These are phyloP conservation scores for Beauveria rudraprayagi DNA, from an alignment of 2,329 filamentous ascomycete genomes.

Conservation along the genomic window DNA sequence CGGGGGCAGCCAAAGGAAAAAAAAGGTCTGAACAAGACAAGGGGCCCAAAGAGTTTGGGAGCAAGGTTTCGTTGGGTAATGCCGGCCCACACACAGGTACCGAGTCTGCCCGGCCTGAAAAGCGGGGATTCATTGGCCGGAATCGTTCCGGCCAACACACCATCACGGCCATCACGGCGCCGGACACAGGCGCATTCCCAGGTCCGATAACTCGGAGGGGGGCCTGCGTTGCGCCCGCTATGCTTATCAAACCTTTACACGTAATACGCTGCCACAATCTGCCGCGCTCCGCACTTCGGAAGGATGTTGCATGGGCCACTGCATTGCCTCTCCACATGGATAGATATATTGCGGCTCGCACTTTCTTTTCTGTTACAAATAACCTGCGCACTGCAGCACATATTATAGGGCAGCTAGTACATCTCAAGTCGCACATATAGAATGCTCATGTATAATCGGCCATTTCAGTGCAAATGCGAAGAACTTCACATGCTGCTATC, in stretches of 20 bases:
- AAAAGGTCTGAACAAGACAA: neutral
- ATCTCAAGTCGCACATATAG: too few relatives aligned
- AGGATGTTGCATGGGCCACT: neutral
- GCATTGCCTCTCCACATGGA: constrained; percentile 6
- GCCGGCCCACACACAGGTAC: constrained; percentile 4
- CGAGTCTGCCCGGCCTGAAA: constrained; percentile 14
- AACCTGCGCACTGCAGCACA: neutral
- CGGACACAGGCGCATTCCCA: constrained; percentile 13
- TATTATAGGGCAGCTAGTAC: neutral
- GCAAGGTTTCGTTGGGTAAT: constrained; percentile 1
- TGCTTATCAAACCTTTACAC: constrained; percentile 1
- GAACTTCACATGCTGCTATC: neutral
- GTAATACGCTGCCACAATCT: constrained; percentile 1
- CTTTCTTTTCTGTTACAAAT: neutral
- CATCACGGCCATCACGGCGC: constrained; percentile 23
- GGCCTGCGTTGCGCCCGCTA: neutral
- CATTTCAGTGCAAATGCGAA: neutral
- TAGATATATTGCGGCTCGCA: constrained; percentile 6
- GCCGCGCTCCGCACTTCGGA: constrained; percentile 7
- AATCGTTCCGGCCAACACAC: constrained; percentile 26
- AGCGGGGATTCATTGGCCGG: constrained; percentile 21
- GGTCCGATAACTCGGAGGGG: constrained; percentile 7
- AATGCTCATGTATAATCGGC: neutral
- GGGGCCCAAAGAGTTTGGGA: neutral
- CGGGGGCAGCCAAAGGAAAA: neutral